Conservation (phyloP, 441 rosid species). For the Gossypium gossypioides region DNA sequence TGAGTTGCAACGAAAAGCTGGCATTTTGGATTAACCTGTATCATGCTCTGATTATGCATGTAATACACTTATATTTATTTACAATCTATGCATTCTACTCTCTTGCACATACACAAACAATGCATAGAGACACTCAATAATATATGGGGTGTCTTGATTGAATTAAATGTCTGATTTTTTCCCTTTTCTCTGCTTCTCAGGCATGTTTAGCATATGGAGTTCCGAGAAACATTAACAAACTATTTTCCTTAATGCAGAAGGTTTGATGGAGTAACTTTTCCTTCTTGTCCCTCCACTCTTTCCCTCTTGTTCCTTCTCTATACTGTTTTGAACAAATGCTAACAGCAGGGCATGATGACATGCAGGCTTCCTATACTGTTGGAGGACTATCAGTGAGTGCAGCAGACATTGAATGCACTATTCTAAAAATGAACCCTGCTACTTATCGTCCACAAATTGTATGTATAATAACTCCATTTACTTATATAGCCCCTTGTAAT, state of each 20-base stretch:
- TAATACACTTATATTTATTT: slow-evolving; percentile 18
- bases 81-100: not conserved
- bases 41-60: slow-evolving; percentile 72
- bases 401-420: slow-evolving; percentile 46
- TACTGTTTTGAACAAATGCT: slow-evolving; percentile 8
- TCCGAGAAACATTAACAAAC: slow-evolving; percentile 50
- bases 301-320: not conserved
- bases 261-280: slow-evolving; percentile 23
- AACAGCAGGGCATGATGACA: slow-evolving; percentile 8
- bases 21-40: slow-evolving; percentile 72
- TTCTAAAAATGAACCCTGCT: slow-evolving; percentile 63
- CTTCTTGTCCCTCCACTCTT: not conserved
- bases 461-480: slow-evolving; percentile 18
- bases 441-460: slow-evolving; percentile 55
- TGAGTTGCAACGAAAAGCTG: slow-evolving; percentile 46
- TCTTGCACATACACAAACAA: not conserved
- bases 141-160: not conserved
- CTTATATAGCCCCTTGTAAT: not conserved
- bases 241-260: slow-evolving; percentile 60
- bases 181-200: slow-evolving; percentile 30
- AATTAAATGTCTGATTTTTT: not conserved
- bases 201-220: slow-evolving; percentile 65
- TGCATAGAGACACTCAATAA: not conserved
- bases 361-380: slow-evolving; percentile 58
- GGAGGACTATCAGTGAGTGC: slow-evolving; percentile 60